These are phyloP conservation scores for Dothistroma pini DNA, from an alignment of 2,329 filamentous ascomycete species.

Conservation along the genomic window DNA sequence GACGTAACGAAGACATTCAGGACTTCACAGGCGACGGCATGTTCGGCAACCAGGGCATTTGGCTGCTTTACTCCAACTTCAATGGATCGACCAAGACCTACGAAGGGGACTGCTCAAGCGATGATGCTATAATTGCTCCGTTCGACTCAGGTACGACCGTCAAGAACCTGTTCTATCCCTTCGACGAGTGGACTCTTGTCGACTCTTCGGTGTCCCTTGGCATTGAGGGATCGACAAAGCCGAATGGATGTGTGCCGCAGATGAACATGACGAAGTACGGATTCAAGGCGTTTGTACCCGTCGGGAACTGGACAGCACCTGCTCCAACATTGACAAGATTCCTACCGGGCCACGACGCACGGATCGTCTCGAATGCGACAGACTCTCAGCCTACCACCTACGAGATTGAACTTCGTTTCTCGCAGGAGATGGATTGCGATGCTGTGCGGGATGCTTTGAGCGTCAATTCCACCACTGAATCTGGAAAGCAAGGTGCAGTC, in stretches of 20 bases:
- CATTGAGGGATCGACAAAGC: conserved; percentile 45
- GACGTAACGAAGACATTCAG: conserved; percentile 50
- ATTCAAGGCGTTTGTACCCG: conserved; percentile 59
- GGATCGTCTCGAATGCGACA: conserved; percentile 49
- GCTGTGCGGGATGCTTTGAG: conserved; percentile 49
- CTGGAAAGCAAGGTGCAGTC: conserved; percentile 43
- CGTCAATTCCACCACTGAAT: conserved; percentile 53
- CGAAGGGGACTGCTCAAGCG: conserved; percentile 54
- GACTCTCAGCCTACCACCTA: conserved; percentile 38
- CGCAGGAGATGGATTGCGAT: conserved; percentile 59
- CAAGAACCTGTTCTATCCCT: conserved; percentile 61
- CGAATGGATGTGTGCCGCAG: conserved; percentile 54
- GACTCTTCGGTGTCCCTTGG: conserved; percentile 45
- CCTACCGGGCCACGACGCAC: conserved; percentile 58
- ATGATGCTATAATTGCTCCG: conserved; percentile 53
- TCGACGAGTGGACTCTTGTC: conserved; percentile 53
- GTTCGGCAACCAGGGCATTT: conserved; percentile 47
- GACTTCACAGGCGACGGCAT: conserved; percentile 42
- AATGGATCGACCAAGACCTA: conserved; percentile 49
- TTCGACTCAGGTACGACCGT: conserved; percentile 54
- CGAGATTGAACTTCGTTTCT: conserved; percentile 56
- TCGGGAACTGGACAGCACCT: conserved; percentile 48
- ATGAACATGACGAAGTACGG: conserved; percentile 55
- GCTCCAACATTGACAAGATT: conserved; percentile 59
- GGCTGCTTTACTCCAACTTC: conserved; percentile 52